phyloP scores from a whole-genome alignment of 352 stramenopile genomes.

The Globisporangium irregulare region DNA sequence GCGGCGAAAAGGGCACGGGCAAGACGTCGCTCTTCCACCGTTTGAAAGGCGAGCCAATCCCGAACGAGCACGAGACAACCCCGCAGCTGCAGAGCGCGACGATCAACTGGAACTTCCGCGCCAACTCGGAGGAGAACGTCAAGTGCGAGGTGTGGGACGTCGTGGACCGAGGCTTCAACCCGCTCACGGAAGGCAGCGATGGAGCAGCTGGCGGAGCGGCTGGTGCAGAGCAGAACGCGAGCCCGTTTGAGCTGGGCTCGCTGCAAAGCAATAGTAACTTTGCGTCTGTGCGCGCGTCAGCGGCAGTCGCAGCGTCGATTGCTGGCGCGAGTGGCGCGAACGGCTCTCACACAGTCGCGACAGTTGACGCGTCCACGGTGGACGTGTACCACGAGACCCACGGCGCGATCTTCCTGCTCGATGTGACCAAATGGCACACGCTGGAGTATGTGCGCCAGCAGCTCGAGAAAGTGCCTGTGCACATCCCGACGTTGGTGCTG shows the following conservation, averaged over 20 bases:
- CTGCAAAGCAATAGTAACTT: slow-evolving; percentile 15
- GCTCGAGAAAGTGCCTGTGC: slow-evolving; percentile 61
- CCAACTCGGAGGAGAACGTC: slow-evolving; percentile 72
- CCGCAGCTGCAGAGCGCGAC: slow-evolving; percentile 84
- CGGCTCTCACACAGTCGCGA: slow-evolving; percentile 56
- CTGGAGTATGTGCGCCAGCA: slow-evolving; percentile 82
- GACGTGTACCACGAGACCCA: slow-evolving; percentile 90
- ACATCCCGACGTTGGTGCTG: slow-evolving; percentile 79
- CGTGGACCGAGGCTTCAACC: slow-evolving; percentile 74
- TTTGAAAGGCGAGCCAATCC: slow-evolving; percentile 77
- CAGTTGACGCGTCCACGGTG: slow-evolving; percentile 80
- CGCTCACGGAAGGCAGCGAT: slow-evolving; percentile 16
- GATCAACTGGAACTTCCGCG: slow-evolving; percentile 82
- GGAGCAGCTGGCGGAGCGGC: background rate
- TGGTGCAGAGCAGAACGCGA: slow-evolving; percentile 3
- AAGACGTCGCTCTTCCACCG: slow-evolving; percentile 89
- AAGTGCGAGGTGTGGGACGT: slow-evolving; percentile 92
- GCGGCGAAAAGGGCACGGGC: slow-evolving; percentile 77
- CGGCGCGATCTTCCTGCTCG: slow-evolving; percentile 85
- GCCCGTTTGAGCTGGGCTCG: slow-evolving; percentile 25
- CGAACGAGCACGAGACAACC: slow-evolving; percentile 63
- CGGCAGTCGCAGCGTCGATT: slow-evolving; percentile 24
- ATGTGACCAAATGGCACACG: slow-evolving; percentile 77
- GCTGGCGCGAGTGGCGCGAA: slow-evolving; percentile 21
- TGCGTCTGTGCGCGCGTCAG: slow-evolving; percentile 22